Base-by-base conservation (phyloP, 2,329 filamentous ascomycete species). In the Aspergillus awamori region DNA sequence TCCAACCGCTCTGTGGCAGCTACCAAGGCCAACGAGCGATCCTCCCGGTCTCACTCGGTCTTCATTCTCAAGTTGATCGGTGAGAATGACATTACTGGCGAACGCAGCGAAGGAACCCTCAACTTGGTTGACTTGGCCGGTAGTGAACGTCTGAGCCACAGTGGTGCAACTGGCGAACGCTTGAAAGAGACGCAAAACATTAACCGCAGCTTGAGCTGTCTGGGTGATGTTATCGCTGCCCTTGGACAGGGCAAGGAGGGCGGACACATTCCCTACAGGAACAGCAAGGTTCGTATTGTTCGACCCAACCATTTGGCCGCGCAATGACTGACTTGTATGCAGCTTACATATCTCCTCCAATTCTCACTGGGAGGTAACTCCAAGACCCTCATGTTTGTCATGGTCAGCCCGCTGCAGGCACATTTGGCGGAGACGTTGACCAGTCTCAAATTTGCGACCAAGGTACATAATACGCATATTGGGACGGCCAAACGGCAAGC, bases 351-450 rank as follows among this genome's bases (percentile, higher is more conserved):
- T 73, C 84, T 99, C 51, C 84, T 99, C 39, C 92, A 98, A 85
- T 96, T 95, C 73, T 97, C 92, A 3, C 82, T 99, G 7, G 94
- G 95, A 4, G 95, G 95, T 15, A 97, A 97, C 76, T 95, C 90
- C 69, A 96, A 97, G 80, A 99, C 95, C 0, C 88, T 99, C 70
- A 99, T 99, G 95, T 97, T 99, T 76, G 92, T 98, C 75, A 98
- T 98, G 93, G 91, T 97, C 59, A 95, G 90, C 69, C 95, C 95
- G 36, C 81, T 98, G 61, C 91, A 96, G 80, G 90, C 88, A 5
- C 95, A 98, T 80, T 82, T 97, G 66, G 90, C 89, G 71, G 95
- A 99, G 82, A 97, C 93, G 3, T 82, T 97, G 74, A 97, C 93
- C 48, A 97, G 93, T 82, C 83, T 99, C 77, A 90, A 95, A 72